A percentile compares a stretch with the other conserved stretches of the same genome.
Conservation (phyloP, 2,329 filamentous ascomycete species). For the Talaromyces sp. region DNA sequence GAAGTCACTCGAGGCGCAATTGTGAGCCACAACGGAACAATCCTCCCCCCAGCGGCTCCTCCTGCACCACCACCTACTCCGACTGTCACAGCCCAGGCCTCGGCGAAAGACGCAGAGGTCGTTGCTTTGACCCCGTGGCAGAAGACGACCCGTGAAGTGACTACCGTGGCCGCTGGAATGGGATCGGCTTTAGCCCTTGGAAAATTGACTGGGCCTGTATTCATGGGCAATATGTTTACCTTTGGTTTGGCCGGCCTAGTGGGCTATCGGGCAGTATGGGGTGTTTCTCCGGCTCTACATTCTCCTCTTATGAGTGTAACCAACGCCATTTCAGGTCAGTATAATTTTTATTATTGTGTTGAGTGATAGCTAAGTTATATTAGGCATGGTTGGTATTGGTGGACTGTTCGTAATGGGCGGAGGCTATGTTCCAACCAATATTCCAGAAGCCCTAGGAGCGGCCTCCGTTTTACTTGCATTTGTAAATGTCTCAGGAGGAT, state of each 20-base stretch:
- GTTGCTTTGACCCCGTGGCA: conserved; percentile 76
- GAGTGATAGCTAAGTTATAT: not conserved
- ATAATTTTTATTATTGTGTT: conserved; percentile 12
- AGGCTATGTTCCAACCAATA: conserved; percentile 67
- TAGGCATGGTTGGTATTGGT: conserved; percentile 77
- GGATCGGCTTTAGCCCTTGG: conserved; percentile 67
- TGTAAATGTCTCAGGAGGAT: conserved; percentile 82
- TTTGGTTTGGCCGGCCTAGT: conserved; percentile 79
- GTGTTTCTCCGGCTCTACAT: conserved; percentile 74
- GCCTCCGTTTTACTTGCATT: conserved; percentile 77
- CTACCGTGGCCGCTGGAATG: conserved; percentile 71
- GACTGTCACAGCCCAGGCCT: conserved; percentile 41
- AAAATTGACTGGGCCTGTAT: conserved; percentile 72
- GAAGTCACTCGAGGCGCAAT: conserved; percentile 83
- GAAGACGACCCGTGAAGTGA: conserved; percentile 69
- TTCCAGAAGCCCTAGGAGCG: conserved; percentile 73
- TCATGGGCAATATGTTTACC: conserved; percentile 84
- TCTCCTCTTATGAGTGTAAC: conserved; percentile 90
- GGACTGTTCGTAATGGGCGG: conserved; percentile 86
- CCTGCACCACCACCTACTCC: conserved; percentile 53
- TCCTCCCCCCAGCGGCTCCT: conserved; percentile 69
- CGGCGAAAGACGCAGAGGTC: conserved; percentile 49
- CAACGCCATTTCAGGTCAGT: conserved; percentile 73
- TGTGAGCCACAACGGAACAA: conserved; percentile 69
- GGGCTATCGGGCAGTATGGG: conserved; percentile 85